Conservation (phyloP, 1,284 basidiomycete genomes). For the Cutaneotrichosporon arboriforme region DNA sequence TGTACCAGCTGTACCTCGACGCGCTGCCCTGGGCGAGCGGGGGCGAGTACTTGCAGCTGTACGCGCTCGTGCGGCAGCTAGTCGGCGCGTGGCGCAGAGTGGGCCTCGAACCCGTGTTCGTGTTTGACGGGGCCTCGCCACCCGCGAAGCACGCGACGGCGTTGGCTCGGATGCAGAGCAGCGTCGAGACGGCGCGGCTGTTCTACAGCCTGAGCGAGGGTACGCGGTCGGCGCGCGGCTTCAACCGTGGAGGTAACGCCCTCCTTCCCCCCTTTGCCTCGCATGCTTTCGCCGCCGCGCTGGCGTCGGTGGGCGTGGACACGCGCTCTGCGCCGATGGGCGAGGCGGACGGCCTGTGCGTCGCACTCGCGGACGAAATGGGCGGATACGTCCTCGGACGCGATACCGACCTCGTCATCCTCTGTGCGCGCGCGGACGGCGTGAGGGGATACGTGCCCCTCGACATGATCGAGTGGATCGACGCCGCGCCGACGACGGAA, state of each 20-base stretch:
- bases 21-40: constrained; percentile 76
- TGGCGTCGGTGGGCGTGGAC: constrained; percentile 51
- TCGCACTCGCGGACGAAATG: constrained; percentile 69
- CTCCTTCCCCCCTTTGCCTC: constrained; percentile 70
- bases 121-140: constrained; percentile 81
- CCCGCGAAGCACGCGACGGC: constrained; percentile 67
- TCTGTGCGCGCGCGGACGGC: constrained; percentile 58
- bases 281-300: constrained; percentile 58
- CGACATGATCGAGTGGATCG: constrained; percentile 69
- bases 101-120: constrained; percentile 71
- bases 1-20: constrained; percentile 64
- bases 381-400: constrained; percentile 69
- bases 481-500: constrained; percentile 18
- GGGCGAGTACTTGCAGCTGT: constrained; percentile 68
- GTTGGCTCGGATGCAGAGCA: constrained; percentile 57
- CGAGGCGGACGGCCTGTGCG: constrained; percentile 80
- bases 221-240: constrained; percentile 65
- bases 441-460: constrained; percentile 67
- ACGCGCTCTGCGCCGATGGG: constrained; percentile 61
- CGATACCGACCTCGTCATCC: constrained; percentile 76
- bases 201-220: constrained; percentile 75
- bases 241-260: constrained; percentile 54
- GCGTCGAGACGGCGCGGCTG: constrained; percentile 60
- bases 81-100: constrained; percentile 66
- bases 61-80: constrained; percentile 53